phyloP scores from a whole-genome alignment of 129 eudicot species.

The Gnaphalium uliginosum region DNA sequence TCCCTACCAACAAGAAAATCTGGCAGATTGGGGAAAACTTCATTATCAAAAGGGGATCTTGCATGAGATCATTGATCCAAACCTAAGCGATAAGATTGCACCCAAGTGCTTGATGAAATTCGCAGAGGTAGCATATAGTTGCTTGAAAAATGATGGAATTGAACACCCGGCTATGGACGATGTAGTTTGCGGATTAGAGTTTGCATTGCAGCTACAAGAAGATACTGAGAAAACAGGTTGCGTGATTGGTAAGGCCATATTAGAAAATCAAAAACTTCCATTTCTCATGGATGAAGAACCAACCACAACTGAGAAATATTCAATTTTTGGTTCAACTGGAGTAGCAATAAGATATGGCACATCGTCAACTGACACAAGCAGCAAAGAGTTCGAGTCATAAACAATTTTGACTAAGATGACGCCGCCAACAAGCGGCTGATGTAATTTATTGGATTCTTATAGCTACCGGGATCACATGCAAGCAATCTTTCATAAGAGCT shows the following conservation, averaged over 20 bases:
- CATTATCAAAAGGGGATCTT: slow-evolving; percentile 31
- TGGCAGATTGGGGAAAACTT: slow-evolving; percentile 42
- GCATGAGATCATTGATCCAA: slow-evolving; percentile 37
- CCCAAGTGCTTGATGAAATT: slow-evolving; percentile 44
- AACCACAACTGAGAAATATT: slow-evolving; percentile 20
- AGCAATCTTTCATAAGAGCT: background rate
- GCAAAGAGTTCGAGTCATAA: slow-evolving; percentile 9
- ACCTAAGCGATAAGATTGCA: slow-evolving; percentile 39
- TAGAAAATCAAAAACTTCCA: slow-evolving; percentile 11
- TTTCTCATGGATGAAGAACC: slow-evolving; percentile 18
- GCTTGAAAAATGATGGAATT: slow-evolving; percentile 22
- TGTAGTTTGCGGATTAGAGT: slow-evolving; percentile 28
- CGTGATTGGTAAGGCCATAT: background rate
- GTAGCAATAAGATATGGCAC: slow-evolving; percentile 8
- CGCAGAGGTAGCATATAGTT: slow-evolving; percentile 31
- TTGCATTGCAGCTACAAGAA: slow-evolving; percentile 35
- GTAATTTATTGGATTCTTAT: background rate
- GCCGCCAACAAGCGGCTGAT: background rate
- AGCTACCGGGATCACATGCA: background rate
- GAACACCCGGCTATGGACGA: slow-evolving; percentile 20
- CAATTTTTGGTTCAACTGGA: slow-evolving; percentile 21
- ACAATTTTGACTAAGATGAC: slow-evolving; percentile 15
- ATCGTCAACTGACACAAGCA: background rate
- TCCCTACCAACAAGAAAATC: slow-evolving; percentile 38
- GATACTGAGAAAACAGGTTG: slow-evolving; percentile 13